Base-by-base conservation (phyloP, 2,329 filamentous ascomycete species). In the Stemphylium beticola region DNA sequence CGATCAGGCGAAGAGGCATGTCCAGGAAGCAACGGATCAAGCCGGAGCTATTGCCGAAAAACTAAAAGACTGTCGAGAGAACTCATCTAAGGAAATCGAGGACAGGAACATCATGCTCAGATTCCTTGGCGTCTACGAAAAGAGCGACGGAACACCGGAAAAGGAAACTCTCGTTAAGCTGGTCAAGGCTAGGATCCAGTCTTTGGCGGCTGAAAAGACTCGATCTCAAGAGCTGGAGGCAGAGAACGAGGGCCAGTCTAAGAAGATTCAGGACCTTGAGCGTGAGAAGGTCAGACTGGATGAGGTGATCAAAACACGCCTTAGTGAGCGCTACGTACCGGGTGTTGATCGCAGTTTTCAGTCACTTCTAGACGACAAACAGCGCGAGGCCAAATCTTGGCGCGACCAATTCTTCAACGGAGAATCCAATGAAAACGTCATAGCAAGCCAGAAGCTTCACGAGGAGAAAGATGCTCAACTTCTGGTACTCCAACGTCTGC, bases 381-480 rank as follows among this genome's bases (percentile, higher is more conserved):
- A 44, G n/a, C 1, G 1, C 2, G 34, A 50, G 20, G 37, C 50
- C 6, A 10, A 17, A 1, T n/a, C 18, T 7, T 31, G 39, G 40
- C 46, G 52, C 20, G 4, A 22, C 3, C 24, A 18, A 12, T 20
- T 36, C 29, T 33, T 24, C 7, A 12, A 11, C 0, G 9, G 4
- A 4, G 11, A 43, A n/a, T 10, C 15, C 5, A 12, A 20, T 29
- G 46, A 43, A 6, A 11, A 26, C 15, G 10, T 42, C 24, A 39
- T 29, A 46, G 4, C 22, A 12, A 34, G 10, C 9, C 4, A 41
- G 7, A 12, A 10, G n/a, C 32, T 42, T 17, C 38, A 26, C 14
- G 38, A 43, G 17, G 39, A 49, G 29, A 50, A 44, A 22, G 40
- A 44, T 10, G 46, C 22, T 4, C 37, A 53, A 26, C 20, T 53